Evolutionary conservation across 805 yeast species (phyloP), one percentile per base, ranked within the genome.

Genomic region (Candida stauntonica): DNA sequence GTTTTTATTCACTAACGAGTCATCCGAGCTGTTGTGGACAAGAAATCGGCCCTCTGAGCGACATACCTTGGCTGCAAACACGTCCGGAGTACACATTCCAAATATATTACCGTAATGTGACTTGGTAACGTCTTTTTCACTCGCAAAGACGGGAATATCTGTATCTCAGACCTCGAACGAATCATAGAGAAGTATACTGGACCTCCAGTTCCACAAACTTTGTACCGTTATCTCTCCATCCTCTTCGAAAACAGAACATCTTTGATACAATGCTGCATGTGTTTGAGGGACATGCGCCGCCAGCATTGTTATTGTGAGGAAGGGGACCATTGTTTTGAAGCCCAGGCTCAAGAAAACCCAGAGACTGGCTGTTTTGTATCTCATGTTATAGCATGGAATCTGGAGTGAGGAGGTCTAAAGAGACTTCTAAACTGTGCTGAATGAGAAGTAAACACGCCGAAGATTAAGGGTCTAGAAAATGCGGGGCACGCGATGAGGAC

Each of bases 131-230:
- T 38, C 26, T 2, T 29, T 13, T 17, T 38, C 42, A 4, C 23
- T 16, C 5, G 3, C 20, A 16, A 38, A 29, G 5, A 33, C 9
- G 15, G 42, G 42, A 6, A 38, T 38, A 26, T 38, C 42, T 3
- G 42, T 38, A 4, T 4, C 18, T 23, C 26, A 23, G 5, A 19
- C 15, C 3, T 38, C 36, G 4, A 12, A 15, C 1, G 37, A 4
- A 14, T 29, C 15, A 14, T 33, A 38, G 20, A 38, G 19, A 5
- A 38, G 21, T 3, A 29, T 37, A 33, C 28, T 33, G 20, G 42
- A 29, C 13, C 42, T 29, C 42, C 42, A 38, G 11, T 29, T 20
- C 42, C 42, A 38, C 19, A 27, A 12, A 18, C 29, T 38, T 21
- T 7, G 14, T 12, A 38, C 21, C 3, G 29, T 20, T 2, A 38